These are phyloP conservation scores for Gossypium lobatum DNA, from an alignment of 441 rosid species.

Conservation along the genomic window DNA sequence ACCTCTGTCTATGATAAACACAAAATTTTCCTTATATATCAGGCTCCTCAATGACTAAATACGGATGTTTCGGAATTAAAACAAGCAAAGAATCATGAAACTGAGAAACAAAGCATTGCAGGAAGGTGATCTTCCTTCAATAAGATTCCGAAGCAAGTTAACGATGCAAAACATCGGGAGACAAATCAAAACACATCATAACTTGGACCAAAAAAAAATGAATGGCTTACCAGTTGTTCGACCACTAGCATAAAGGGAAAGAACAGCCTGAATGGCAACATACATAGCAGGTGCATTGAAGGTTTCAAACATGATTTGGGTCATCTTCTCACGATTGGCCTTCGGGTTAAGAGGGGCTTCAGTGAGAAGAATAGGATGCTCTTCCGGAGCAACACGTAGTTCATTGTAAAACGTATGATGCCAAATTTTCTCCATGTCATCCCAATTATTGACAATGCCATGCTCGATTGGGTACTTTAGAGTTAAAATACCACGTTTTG, in stretches of 20 bases:
- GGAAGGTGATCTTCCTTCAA: neutral
- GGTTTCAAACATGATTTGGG: slow-evolving; percentile 9
- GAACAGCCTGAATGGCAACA: slow-evolving; percentile 6
- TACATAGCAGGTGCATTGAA: slow-evolving; percentile 8
- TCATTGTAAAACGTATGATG: slow-evolving; percentile 4
- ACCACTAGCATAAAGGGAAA: slow-evolving; percentile 26
- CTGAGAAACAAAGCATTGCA: neutral
- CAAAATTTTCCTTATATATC: neutral
- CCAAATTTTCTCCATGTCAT: slow-evolving; percentile 6
- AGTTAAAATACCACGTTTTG: slow-evolving; percentile 1
- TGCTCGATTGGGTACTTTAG: neutral
- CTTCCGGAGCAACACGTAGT: neutral
- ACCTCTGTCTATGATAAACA: neutral
- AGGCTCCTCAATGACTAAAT: neutral
- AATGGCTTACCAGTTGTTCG: slow-evolving; percentile 24
- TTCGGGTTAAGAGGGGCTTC: slow-evolving; percentile 6
- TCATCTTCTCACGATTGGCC: slow-evolving; percentile 6
- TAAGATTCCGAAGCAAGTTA: neutral
- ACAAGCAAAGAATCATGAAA: no score
- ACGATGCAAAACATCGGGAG: neutral
- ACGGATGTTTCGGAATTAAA: no score
- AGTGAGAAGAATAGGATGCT: slow-evolving; percentile 4
- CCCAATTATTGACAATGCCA: slow-evolving; percentile 4
- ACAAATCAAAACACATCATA: neutral
- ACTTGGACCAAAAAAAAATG: neutral